Evolutionary conservation across 2,329 filamentous ascomycete species (phyloP), one percentile per base, ranked within the genome.

Genomic region (Leptographium radiaticola): DNA sequence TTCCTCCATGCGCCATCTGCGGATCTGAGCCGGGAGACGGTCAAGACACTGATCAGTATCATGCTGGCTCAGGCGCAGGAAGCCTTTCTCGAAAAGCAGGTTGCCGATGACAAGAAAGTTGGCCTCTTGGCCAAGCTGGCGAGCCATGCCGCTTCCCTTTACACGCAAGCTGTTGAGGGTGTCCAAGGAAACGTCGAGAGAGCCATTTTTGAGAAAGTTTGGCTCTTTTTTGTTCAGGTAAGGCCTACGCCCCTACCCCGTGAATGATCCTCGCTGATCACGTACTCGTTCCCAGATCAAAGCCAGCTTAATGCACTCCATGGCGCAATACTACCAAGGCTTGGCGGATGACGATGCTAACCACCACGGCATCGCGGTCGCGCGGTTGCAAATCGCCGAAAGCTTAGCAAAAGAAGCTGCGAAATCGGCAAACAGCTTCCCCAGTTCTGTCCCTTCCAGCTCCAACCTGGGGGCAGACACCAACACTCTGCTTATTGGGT

Each of bases 61-160:
- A 97, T 89, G 77, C 79, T 98, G 53, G 94, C 91, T 1, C 93
- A 98, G 68, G 91, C 87, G 5, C 94, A 98, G 67, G 93, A 98
- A 67, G 89, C 97, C 3, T 98, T 98, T 62, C 74, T 98, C 34
- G 94, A 98, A 71, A 97, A 96, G 71, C 93, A 97, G 69, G 82
- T 95, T 58, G 77, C 84, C 15, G 93, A 97, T 66, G 82, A 86
- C 59, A 98, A 97, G 72, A 98, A 97, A 70, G 81, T 88, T 33
- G 91, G 86, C 8, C 74, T 98, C 58, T 71, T 98, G 58, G 94
- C 93, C 5, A 98, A 98, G 68, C 74, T 98, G 53, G 88, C 93
- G 15, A 89, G 89, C 54, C 93, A 98, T 64, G 87, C 91, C 2
- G 86, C 86, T 4, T 90, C 88, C 65, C 71, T 98, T 4, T 98